A percentile compares a stretch with the other conserved stretches of the same genome.
phyloP scores from a whole-genome alignment of 2,329 filamentous ascomycete species.

The Colletotrichum abscissum region DNA sequence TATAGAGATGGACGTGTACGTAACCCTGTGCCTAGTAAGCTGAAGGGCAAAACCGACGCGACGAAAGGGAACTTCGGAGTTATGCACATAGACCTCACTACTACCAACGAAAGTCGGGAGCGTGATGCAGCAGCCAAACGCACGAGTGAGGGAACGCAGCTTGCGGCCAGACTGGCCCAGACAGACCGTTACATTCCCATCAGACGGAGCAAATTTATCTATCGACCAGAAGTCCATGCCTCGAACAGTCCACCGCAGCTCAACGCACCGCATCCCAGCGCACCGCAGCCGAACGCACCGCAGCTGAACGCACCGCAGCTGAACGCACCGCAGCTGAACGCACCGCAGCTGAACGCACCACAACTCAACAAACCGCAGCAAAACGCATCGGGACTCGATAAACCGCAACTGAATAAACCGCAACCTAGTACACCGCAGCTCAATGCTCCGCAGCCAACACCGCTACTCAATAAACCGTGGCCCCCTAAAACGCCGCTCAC shows the following conservation, averaged over 20 bases:
- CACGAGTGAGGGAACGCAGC: constrained; percentile 70
- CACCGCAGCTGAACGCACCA: constrained; percentile 2
- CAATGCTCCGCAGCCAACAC: no score
- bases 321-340: no score
- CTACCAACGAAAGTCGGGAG: constrained; percentile 57
- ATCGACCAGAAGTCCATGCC: background rate
- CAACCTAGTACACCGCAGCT: background rate
- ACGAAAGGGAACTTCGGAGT: constrained; percentile 72
- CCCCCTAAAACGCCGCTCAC: no score
- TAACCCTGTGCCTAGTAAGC: constrained; percentile 71
- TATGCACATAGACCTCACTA: constrained; percentile 68
- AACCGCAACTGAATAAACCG: no score
- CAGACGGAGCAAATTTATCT: constrained; percentile 53
- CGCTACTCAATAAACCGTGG: no score
- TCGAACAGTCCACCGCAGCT: constrained; percentile 21
- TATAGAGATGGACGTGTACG: constrained; percentile 61
- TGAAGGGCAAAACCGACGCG: constrained; percentile 67
- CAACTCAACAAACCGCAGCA: no score
- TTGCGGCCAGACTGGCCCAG: constrained; percentile 67
- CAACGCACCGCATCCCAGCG: constrained; percentile 17
- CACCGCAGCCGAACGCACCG: background rate
- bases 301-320: constrained; percentile 1
- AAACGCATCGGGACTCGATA: background rate
- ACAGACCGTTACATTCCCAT: constrained; percentile 64
- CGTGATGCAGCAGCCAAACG: constrained; percentile 68